Evolutionary conservation across 805 yeast genomes (phyloP).

Genomic region (Candida corydali): DNA sequence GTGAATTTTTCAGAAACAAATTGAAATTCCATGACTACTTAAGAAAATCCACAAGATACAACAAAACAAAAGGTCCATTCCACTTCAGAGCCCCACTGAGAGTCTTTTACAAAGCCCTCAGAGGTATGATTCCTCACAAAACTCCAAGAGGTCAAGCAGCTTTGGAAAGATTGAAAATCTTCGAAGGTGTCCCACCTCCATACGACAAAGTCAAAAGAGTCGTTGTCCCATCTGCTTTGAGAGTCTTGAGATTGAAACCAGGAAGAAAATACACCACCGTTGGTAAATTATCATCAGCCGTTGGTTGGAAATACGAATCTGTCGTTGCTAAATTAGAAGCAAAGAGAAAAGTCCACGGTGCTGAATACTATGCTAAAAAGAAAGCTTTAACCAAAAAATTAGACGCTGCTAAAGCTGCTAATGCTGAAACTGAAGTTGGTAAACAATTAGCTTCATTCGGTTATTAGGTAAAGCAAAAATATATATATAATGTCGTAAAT

Average conservation of each 20-base stretch:
- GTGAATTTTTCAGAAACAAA: constrained; percentile 99
- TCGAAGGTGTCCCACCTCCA: constrained; percentile 99
- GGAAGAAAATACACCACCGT: constrained; percentile 99
- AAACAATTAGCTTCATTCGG: constrained; percentile 95
- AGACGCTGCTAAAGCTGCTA: constrained; percentile 78
- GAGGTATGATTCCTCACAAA: constrained; percentile 99
- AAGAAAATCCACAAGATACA: constrained; percentile 98
- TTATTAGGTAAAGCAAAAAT: constrained; percentile 83
- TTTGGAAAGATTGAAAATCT: constrained; percentile 97
- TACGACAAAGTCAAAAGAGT: constrained; percentile 99
- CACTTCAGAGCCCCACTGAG: constrained; percentile 99
- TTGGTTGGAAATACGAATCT: constrained; percentile 99
- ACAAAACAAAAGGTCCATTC: constrained; percentile 99
- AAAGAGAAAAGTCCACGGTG: constrained; percentile 98
- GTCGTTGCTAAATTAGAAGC: constrained; percentile 97
- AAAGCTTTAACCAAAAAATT: constrained; percentile 92
- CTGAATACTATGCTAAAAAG: constrained; percentile 99
- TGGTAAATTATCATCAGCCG: constrained; percentile 92
- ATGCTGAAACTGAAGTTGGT: constrained; percentile 87
- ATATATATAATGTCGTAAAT: no score
- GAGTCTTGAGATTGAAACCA: constrained; percentile 98
- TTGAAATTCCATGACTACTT: constrained; percentile 99
- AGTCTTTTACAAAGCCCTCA: constrained; percentile 98
- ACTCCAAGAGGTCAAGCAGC: constrained; percentile 99
- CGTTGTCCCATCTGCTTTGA: constrained; percentile 99